These are phyloP conservation scores for Citeromyces hawaiiensis DNA, from an alignment of 1,139 yeast species.

Conservation along the genomic window DNA sequence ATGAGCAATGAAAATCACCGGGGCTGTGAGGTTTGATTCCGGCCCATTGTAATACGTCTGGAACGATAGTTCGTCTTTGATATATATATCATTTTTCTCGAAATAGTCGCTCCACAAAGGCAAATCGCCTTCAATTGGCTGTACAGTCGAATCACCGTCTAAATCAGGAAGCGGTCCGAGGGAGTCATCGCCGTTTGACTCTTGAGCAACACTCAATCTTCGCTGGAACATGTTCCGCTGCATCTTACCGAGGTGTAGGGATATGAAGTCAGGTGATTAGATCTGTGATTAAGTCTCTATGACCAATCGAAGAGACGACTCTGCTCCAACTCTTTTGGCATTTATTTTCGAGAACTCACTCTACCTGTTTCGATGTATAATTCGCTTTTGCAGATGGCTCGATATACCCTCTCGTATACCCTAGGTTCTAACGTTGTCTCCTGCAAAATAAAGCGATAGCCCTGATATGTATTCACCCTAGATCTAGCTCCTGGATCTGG, in stretches of 20 bases:
- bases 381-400: no score
- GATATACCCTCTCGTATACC: no score
- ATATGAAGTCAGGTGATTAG: no score
- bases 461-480: no score
- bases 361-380: no score
- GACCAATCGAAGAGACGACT: no score
- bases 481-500: no score
- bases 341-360: no score
- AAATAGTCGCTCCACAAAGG: slow-evolving; percentile 29
- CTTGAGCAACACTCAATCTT: neutral
- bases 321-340: no score
- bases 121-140: slow-evolving; percentile 5
- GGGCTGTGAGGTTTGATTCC: slow-evolving; percentile 9
- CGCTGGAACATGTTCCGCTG: neutral
- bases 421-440: no score
- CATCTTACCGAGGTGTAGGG: neutral
- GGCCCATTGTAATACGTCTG: slow-evolving; percentile 56
- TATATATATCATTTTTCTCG: slow-evolving; percentile 16
- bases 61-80: slow-evolving; percentile 22
- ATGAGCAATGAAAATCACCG: slow-evolving; percentile 59
- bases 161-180: slow-evolving; percentile 2
- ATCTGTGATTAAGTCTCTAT: no score
- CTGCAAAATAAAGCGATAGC: no score
- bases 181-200: neutral
- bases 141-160: slow-evolving; percentile 3